phyloP scores from a whole-genome alignment of 2,329 filamentous ascomycete genomes.

The Fusarium phyllophilum region DNA sequence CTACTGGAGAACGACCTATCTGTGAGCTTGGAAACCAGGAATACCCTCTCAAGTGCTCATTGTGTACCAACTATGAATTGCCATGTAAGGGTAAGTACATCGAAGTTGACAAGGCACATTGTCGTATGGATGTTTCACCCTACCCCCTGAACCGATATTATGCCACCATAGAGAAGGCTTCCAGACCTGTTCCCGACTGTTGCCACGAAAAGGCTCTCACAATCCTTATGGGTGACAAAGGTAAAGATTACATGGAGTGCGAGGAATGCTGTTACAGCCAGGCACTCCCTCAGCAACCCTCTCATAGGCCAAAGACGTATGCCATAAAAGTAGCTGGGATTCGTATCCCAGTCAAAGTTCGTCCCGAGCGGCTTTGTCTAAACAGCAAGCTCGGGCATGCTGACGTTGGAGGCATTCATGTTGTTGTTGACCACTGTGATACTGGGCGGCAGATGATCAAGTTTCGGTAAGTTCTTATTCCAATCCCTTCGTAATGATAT shows the following conservation, averaged over 20 bases:
- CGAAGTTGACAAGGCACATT: background rate
- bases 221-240: conserved; percentile 1
- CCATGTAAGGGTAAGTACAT: background rate
- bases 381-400: conserved; percentile 19
- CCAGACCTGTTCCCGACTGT: background rate
- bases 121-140: background rate
- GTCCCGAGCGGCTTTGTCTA: conserved; percentile 19
- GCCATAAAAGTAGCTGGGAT: conserved; percentile 3
- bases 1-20: background rate
- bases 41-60: background rate
- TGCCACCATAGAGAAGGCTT: background rate
- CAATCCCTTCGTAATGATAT: no score
- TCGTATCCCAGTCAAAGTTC: conserved; percentile 13
- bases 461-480: conserved; percentile 19
- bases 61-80: background rate
- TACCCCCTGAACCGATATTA: background rate
- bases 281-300: background rate
- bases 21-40: conserved; percentile 13
- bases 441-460: conserved; percentile 7
- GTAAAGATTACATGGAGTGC: conserved; percentile 12
- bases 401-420: conserved; percentile 23
- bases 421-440: conserved; percentile 24
- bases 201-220: conserved; percentile 9
- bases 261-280: conserved; percentile 10
- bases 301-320: background rate